Base-by-base conservation (phyloP, 345 rosid genomes). In the Anacardium occidentale region DNA sequence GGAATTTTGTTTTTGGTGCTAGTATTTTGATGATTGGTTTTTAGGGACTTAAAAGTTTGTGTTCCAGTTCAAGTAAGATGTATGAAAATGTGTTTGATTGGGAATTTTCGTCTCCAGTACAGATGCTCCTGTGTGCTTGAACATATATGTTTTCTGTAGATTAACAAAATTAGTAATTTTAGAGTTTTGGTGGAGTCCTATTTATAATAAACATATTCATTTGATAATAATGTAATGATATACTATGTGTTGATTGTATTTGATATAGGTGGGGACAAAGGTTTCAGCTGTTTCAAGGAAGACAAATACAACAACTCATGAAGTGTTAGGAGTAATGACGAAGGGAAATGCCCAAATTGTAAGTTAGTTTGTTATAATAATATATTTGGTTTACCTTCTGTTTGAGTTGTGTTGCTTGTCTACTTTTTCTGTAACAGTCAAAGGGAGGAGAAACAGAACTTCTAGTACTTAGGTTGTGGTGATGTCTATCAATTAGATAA, bases 271-370 rank as follows among this genome's bases (percentile, higher is more conserved):
- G 71, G 99, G 97, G 42, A 84, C 91, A 32, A 96, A 93, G 84
- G 97, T 96, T 72, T 86, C 96, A 70, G 98, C 99, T 67, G 95
- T 92, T 75, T 96, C 99, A 2, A 83, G 97, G 77, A 95, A 95
- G 82, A 93, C 98, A 11, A 95, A 95, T 78, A 95, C 99, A 58
- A 95, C 98, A 7, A 89, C 86, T 29, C 96, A 95, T 83, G 99
- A 95, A 88, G 93, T 91, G 32, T 77, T 96, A 34, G 98, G 97
- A 77, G 96, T 90, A 53, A 85, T 88, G 93, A 95, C 97, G 7
- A 79, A 81, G 81, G 93, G 78, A 20, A 89, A 89, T 24, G 87
- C 94, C 56, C 98, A 95, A 87, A 84, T 91, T 5, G 99, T 92
- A 86, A 65, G 89, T 72, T 77, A 62, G 50, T 72, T 6, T 51